Base-by-base conservation (phyloP, 306 rosid genomes). In the Cucumis hystrix region DNA sequence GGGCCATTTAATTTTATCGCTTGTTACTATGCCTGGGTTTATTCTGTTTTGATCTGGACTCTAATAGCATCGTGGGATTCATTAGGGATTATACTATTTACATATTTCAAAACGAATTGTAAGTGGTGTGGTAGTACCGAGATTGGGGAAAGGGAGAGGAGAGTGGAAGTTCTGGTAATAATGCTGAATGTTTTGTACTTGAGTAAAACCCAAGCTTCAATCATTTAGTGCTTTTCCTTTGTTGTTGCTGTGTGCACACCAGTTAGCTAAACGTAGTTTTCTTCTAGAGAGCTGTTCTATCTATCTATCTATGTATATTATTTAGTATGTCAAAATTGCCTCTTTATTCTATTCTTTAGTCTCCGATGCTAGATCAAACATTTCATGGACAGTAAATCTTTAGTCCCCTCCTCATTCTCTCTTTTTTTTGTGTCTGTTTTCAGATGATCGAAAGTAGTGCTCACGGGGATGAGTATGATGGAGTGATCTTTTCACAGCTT, bases 391-490 rank as follows among this genome's bases (percentile, higher is more conserved):
- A 9, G 39, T 51, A 49, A 10, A 51, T 49, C 28, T 28, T 20
- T 13, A 8, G 49, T 51, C 6, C 16, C 40, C 23, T 6, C 57
- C 21, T 21, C 23, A 47, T 25, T 49, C 20, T 16, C 76, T 70
- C 79, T 61, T 55, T 49, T 54, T 57, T 59, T 73, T 83, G 49
- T 85, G 79, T 84, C 70, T 89, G 83, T 68, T 69, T 69, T 69
- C 97, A 96, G 98, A 96, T 96, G 99, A 76, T 96, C 77, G 99
- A 96, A 86, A 96, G 99, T 82, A 92, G 99, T 81, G 96, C 85
- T 62, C 92, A 89, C 54, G 99, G 99, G 63, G 99, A 96, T 81
- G 99, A 96, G 33, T 96, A 96, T 59, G 99, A 96, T 79, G 99
- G 99, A 66, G 99, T 96, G 81, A 89, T 92, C 74, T 96, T 96